A percentile compares a stretch with the other conserved stretches of the same genome.
Evolutionary conservation across 306 rosid species (phyloP).

Genomic region (Cucurbita ficifolia): DNA sequence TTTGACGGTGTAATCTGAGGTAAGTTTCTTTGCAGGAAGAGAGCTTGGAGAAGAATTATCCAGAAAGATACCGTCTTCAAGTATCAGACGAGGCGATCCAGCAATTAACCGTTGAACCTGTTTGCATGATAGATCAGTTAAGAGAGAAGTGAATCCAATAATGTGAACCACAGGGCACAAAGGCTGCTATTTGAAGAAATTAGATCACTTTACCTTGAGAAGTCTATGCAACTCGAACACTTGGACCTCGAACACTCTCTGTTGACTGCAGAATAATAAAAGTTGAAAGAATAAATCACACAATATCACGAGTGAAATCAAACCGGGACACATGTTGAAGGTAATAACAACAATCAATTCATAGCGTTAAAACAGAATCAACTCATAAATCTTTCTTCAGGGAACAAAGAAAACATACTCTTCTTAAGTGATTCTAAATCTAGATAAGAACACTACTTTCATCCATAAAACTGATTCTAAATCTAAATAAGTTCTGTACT

Average conservation of each 20-base stretch:
- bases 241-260: slow-evolving; percentile 62
- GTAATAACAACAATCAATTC: neutral
- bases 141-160: neutral
- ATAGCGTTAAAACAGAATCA: neutral
- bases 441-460: neutral
- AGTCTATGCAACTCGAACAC: slow-evolving; percentile 71
- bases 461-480: slow-evolving; percentile 10
- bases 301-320: slow-evolving; percentile 13
- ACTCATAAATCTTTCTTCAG: neutral
- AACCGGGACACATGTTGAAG: neutral
- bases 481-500: slow-evolving; percentile 8
- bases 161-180: neutral
- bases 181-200: neutral
- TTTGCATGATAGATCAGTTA: neutral
- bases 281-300: slow-evolving; percentile 38
- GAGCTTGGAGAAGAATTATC: slow-evolving; percentile 40
- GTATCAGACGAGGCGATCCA: slow-evolving; percentile 63
- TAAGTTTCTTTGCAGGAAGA: slow-evolving; percentile 36
- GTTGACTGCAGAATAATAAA: slow-evolving; percentile 68
- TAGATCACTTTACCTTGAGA: slow-evolving; percentile 42
- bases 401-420: neutral
- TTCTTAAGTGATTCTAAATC: neutral
- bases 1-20: slow-evolving; percentile 4
- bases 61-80: slow-evolving; percentile 50
- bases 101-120: slow-evolving; percentile 94